Conservation (phyloP, 768 basidiomycete species). For the Lactarius sanguifluus region DNA sequence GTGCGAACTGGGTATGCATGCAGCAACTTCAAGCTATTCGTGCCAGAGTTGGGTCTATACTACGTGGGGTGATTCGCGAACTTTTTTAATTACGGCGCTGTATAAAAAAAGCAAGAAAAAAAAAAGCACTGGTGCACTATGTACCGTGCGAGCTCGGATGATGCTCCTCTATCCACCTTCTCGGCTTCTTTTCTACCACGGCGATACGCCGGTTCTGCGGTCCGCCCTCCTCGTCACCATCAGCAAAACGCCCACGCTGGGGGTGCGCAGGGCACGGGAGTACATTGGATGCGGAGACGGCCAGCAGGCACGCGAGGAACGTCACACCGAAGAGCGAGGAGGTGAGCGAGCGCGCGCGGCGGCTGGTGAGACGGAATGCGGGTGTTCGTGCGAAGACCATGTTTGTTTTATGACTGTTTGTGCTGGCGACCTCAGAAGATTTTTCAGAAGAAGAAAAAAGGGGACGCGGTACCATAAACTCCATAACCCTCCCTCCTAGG, state of each 20-base stretch:
- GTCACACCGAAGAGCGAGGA: constrained; percentile 80
- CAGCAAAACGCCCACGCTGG: constrained; percentile 57
- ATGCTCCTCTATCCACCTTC: constrained; percentile 83
- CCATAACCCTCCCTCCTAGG: constrained; percentile 9
- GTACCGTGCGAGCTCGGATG: constrained; percentile 27
- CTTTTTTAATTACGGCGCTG: background rate
- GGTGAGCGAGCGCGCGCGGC: constrained; percentile 67
- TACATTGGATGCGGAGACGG: constrained; percentile 76
- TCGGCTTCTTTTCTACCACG: constrained; percentile 60
- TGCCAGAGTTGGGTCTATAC: background rate
- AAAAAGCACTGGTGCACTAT: background rate
- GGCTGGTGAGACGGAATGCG: constrained; percentile 50
- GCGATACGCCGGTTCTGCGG: constrained; percentile 32
- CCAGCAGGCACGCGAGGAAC: constrained; percentile 73
- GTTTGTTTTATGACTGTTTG: constrained; percentile 44
- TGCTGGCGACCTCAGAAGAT: background rate
- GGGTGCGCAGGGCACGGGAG: constrained; percentile 78
- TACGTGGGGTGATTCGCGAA: background rate
- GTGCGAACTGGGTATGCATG: background rate
- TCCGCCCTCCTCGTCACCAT: constrained; percentile 41
- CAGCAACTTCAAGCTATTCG: background rate
- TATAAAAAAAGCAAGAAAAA: too few species aligned
- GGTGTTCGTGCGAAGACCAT: constrained; percentile 52
- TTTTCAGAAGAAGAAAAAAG: constrained; percentile 1
- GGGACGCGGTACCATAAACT: constrained; percentile 5